A percentile compares a stretch with the other conserved stretches of the same genome.
These are phyloP conservation scores for Oropetium thomaeum DNA, from an alignment of 176 grass and related monocot genomes.

Conservation along the genomic window DNA sequence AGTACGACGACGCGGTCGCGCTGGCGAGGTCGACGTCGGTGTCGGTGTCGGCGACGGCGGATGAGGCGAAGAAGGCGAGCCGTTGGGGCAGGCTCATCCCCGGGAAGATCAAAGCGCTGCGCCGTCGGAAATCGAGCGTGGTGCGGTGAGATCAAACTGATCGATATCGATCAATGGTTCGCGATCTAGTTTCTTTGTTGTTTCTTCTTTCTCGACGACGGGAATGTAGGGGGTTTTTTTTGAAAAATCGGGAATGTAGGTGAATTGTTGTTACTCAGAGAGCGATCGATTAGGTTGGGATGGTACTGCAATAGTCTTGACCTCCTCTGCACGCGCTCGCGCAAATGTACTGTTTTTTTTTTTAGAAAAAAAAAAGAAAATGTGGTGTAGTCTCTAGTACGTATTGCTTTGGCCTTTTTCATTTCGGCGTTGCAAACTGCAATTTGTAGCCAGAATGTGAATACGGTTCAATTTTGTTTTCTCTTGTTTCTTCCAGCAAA, in stretches of 20 bases:
- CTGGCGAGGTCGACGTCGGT: constrained; percentile 59
- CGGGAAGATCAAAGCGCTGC: constrained; percentile 62
- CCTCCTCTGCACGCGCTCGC: not conserved
- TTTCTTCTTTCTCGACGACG: not conserved
- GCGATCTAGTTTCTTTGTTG: not conserved
- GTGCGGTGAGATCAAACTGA: not conserved
- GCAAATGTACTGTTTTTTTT: not conserved
- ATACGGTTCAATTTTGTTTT: not conserved
- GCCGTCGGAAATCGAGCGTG: constrained; percentile 40
- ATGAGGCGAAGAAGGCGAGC: not conserved
- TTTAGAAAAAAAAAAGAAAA: too few species aligned
- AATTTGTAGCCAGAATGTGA: not conserved
- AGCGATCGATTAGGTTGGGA: not conserved
- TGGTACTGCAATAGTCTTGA: not conserved
- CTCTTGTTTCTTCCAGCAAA: not conserved
- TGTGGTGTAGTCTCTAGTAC: constrained; percentile 7
- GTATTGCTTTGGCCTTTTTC: not conserved
- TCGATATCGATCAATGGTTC: not conserved
- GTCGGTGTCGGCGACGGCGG: constrained; percentile 6
- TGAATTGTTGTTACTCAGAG: not conserved
- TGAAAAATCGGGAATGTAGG: too few species aligned
- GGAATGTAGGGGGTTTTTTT: not conserved
- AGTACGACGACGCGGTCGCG: constrained; percentile 16
- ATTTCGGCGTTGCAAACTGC: not conserved
- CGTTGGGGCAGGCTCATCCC: constrained; percentile 54